Conservation (phyloP, 768 basidiomycete genomes). For the Lactifluus subvellereus region DNA sequence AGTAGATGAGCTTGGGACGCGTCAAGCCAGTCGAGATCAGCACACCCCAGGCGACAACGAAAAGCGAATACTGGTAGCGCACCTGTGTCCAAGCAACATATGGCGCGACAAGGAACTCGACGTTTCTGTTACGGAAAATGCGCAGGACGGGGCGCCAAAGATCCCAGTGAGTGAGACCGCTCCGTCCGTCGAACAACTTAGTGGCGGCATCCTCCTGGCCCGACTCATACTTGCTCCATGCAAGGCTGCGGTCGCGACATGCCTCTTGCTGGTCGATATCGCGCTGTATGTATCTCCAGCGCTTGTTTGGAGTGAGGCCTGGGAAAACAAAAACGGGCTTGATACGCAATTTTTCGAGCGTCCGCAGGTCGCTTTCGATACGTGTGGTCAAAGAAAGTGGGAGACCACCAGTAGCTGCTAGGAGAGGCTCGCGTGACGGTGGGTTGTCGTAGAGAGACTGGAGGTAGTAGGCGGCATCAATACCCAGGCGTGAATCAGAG, state of each 20-base stretch:
- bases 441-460: conserved; percentile 69
- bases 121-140: conserved; percentile 89
- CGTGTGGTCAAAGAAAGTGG: conserved; percentile 82
- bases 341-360: conserved; percentile 86
- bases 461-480: conserved; percentile 92
- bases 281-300: conserved; percentile 59
- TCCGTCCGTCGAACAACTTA: conserved; percentile 73
- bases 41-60: background rate
- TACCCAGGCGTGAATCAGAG: conserved; percentile 89
- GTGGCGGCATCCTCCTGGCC: conserved; percentile 88
- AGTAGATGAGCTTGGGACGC: conserved; percentile 74
- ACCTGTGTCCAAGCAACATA: conserved; percentile 97
- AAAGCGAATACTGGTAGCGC: conserved; percentile 30
- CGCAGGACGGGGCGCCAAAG: conserved; percentile 90
- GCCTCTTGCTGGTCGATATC: conserved; percentile 49
- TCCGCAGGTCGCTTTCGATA: conserved; percentile 87
- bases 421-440: conserved; percentile 78
- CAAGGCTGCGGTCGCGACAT: conserved; percentile 71
- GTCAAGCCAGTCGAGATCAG: conserved; percentile 3
- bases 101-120: conserved; percentile 94
- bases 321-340: conserved; percentile 99
- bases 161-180: conserved; percentile 73
- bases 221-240: conserved; percentile 91
- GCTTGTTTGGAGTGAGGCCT: conserved; percentile 74
- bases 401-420: conserved; percentile 92